A percentile compares a stretch with the other conserved stretches of the same genome.
Conservation (phyloP, 495 filamentous ascomycete species). For the Antarctomyces pellizariae region DNA sequence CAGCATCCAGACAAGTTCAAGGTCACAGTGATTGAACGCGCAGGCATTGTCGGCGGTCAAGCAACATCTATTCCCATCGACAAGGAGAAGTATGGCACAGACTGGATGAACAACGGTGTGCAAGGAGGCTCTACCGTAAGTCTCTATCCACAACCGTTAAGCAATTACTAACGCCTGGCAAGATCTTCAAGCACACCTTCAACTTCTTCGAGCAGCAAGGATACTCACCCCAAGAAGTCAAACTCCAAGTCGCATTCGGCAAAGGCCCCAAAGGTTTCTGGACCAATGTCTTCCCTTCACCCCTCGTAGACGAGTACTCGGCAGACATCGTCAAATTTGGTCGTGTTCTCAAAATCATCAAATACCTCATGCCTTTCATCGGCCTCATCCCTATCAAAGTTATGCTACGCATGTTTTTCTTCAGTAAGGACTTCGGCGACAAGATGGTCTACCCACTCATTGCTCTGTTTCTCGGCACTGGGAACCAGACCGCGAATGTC, state of each 20-base stretch:
- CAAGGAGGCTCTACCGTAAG: constrained; percentile 43
- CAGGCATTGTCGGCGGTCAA: constrained; percentile 51
- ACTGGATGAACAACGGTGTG: constrained; percentile 69
- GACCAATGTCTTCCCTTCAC: constrained; percentile 59
- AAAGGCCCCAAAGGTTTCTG: constrained; percentile 51
- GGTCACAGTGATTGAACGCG: constrained; percentile 48
- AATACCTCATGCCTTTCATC: constrained; percentile 46
- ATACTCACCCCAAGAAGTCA: constrained; percentile 41
- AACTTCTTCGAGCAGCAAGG: constrained; percentile 51
- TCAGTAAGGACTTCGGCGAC: constrained; percentile 51
- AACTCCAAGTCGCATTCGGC: constrained; percentile 62
- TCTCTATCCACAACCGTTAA: not conserved
- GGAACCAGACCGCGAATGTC: constrained; percentile 60
- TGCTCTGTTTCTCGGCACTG: constrained; percentile 58
- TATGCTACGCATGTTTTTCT: constrained; percentile 44
- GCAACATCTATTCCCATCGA: constrained; percentile 57
- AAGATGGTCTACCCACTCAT: constrained; percentile 48
- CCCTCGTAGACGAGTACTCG: constrained; percentile 35
- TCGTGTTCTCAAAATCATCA: constrained; percentile 39
- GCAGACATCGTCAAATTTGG: constrained; percentile 43
- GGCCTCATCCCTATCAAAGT: constrained; percentile 48
- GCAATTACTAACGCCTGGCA: constrained; percentile 1
- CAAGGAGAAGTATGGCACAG: constrained; percentile 37
- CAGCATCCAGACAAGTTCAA: constrained; percentile 52
- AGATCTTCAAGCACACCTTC: constrained; percentile 63